Conservation (phyloP, 2,329 filamentous ascomycete genomes). For the Bipolaris oryzae region DNA sequence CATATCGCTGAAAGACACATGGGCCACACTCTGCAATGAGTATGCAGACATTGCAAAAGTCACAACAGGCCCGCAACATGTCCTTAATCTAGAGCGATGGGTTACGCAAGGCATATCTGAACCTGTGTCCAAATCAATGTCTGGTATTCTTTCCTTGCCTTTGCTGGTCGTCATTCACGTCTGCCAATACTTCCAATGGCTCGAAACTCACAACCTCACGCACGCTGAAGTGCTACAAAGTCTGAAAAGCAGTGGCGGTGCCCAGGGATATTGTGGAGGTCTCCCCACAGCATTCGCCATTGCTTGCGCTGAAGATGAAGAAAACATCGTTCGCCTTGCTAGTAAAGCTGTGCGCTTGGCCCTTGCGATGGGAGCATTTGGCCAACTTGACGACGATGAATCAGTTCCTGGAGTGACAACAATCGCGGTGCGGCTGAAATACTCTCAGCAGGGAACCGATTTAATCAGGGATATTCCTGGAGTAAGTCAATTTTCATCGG, state of each 20-base stretch:
- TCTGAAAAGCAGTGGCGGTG: constrained; percentile 18
- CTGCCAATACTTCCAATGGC: constrained; percentile 30
- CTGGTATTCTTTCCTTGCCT: constrained; percentile 22
- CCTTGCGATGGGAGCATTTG: constrained; percentile 19
- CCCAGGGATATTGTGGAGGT: constrained; percentile 23
- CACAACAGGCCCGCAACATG: constrained; percentile 11
- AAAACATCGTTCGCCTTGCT: constrained; percentile 19
- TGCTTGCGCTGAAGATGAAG: constrained; percentile 22
- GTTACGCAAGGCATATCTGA: constrained; percentile 18
- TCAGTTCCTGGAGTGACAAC: constrained; percentile 19
- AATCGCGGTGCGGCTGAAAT: constrained; percentile 25
- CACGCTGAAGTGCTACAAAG: constrained; percentile 16
- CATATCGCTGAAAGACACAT: constrained; percentile 10
- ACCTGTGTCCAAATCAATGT: constrained; percentile 22
- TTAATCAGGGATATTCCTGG: constrained; percentile 20
- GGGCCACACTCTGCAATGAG: constrained; percentile 10
- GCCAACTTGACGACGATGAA: constrained; percentile 25
- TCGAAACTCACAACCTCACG: constrained; percentile 17
- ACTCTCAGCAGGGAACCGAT: constrained; percentile 22
- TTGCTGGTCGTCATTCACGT: constrained; percentile 27
- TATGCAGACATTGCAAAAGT: constrained; percentile 14
- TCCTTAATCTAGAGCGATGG: constrained; percentile 17
- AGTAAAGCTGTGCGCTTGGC: constrained; percentile 17
- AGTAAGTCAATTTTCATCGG: constrained; percentile 16
- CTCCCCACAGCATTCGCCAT: constrained; percentile 19